Percentiles rank a stretch among this genome's conserved stretches.
These are phyloP conservation scores for Aureobasidium lini DNA, from an alignment of 2,329 filamentous ascomycete species.

Conservation along the genomic window DNA sequence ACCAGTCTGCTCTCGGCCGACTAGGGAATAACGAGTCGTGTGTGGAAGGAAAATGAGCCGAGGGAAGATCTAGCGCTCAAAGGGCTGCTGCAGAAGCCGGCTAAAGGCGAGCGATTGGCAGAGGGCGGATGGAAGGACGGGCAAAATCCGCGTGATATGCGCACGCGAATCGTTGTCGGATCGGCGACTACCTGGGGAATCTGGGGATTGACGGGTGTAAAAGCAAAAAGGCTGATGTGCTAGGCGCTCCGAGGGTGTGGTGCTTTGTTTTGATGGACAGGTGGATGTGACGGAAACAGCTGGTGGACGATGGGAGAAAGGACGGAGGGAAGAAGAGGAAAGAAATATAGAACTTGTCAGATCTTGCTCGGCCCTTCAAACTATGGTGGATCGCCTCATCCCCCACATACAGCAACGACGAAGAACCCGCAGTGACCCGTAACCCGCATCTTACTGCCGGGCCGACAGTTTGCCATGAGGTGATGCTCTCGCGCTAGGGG, in stretches of 20 bases:
- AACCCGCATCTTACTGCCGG: background rate
- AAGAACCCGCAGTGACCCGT: background rate
- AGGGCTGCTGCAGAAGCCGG: background rate
- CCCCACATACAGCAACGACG: background rate
- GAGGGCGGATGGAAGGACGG: conserved; percentile 4
- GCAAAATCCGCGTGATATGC: background rate
- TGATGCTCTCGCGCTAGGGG: background rate
- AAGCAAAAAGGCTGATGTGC: conserved; percentile 11
- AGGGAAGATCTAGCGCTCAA: conserved; percentile 1
- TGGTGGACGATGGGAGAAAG: background rate
- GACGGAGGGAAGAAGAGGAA: background rate
- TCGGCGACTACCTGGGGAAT: conserved; percentile 5
- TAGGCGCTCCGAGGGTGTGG: background rate
- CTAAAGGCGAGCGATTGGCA: conserved; percentile 1
- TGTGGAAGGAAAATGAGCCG: conserved; percentile 2
- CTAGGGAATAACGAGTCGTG: conserved; percentile 8
- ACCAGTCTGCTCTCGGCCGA: conserved; percentile 1
- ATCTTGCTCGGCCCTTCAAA: conserved; percentile 7
- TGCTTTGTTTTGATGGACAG: background rate
- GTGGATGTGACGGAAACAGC: background rate
- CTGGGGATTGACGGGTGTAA: conserved; percentile 5
- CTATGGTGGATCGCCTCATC: conserved; percentile 2
- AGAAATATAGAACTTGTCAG: background rate
- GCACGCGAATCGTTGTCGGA: conserved; percentile 3
- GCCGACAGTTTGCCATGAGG: conserved; percentile 4